Base-by-base conservation (phyloP, 192 early-diverging fungal species). In the Entomortierella beljakovae region DNA sequence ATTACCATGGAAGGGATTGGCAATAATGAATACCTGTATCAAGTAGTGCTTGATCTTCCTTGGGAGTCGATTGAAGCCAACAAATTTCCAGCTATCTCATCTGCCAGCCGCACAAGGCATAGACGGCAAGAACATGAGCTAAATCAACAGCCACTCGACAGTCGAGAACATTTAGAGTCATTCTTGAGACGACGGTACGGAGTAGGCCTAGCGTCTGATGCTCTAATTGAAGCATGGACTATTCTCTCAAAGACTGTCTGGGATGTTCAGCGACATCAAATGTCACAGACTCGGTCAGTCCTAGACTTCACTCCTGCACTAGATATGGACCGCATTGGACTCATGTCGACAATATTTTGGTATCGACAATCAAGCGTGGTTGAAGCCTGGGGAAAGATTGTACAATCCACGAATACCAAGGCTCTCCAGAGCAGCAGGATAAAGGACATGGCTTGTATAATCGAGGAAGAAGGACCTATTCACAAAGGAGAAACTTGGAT, bases 1-100 rank as follows among this genome's bases (percentile, higher is more conserved):
- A 70, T 79, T 31, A 79, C 75, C 1, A 79, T 79, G 75, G 75
- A 79, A 31, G 75, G 75, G 16, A 79, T 79, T 51, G 70, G 70
- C 51, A 79, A 79, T 62, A 79, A 79, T 34, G 75, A 79, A 57
- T 79, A 70, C 40, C 52, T 79, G 11, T 79, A 79, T 37, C 75
- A 79, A 18, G 37, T 79, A 35, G 57, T 79, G 16, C 40, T 79
- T 10, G 75, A 79, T n/a, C 50, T 79, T 51, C 75, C 75, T 11
- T 79, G 75, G 75, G 42, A 79, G 23, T 52, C 67, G 10, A 57
- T 70, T 20, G 68, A 65, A 18, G 48, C 68, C 0, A 64, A 54
- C 20, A 29, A 18, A 1, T 4, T 13, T 6, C 15, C 5, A 46
- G n/a, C n/a, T n/a, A 46, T 5, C 15, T 10, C 15, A 3, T 10